Base-by-base conservation (phyloP, 1,139 yeast species). In the Saccharomyces hybrid region DNA sequence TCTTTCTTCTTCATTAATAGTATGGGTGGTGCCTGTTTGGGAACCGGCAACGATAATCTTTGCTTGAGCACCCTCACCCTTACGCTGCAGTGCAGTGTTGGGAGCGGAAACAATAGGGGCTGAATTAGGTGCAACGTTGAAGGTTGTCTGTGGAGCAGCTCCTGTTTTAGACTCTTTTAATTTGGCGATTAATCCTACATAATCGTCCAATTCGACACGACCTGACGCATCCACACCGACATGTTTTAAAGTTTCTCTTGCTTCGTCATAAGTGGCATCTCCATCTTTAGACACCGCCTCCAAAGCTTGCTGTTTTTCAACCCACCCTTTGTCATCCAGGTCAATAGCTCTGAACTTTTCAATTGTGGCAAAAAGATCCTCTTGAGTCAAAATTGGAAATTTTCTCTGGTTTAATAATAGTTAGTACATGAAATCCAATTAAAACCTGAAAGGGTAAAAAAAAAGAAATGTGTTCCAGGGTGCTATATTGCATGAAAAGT, bases 151-250 rank as follows among this genome's bases (percentile, higher is more conserved):
- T 20, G 76, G 75, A 11, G 69, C 72, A 3, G 71, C 59, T 14
- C 61, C 67, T 4, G 61, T 56, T 38, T 60, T 60, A 14, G 57
- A 48, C 57, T 81, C 88, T 65, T 83, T 84, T 61, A 86, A 74
- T 62, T 84, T 85, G 13, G 91, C 86, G 57, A 84, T 78, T 49
- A 93, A 80, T 69, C 89, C 97, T 44, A 93, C 97, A 68, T 83
- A 95, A 70, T 93, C 99, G 57, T 95, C 99, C 67, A 93, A 76
- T 70, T 95, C 99, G 54, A 93, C 97, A 66, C 88, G 90, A 20
- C 99, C 99, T 9, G 96, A 86, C 7, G 99, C 96, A 73, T 93
- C 99, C 48, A 93, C 96, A 63, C 87, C 86, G 52, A 90, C 97
- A 49, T 79, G 81, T 68, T 91, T 93, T 69, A 93, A 79, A 1